These are phyloP conservation scores for Coniosporium apollinis DNA, from an alignment of 495 filamentous ascomycete species.

Conservation along the genomic window DNA sequence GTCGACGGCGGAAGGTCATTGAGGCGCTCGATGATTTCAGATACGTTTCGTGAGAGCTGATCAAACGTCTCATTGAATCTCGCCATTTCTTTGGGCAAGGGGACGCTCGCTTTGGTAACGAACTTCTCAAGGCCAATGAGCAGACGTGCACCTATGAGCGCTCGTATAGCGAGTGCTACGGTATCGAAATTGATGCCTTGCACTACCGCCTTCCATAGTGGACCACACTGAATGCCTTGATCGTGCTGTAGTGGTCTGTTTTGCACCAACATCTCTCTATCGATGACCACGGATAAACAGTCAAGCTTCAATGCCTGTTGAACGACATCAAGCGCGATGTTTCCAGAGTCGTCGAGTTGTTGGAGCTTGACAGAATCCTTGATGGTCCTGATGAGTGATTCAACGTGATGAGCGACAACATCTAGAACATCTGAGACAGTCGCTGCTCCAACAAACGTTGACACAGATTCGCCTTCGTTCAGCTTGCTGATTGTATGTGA, in stretches of 20 bases:
- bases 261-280: slow-evolving; percentile 47
- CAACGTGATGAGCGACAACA: slow-evolving; percentile 31
- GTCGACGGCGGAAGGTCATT: slow-evolving; percentile 51
- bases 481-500: slow-evolving; percentile 35
- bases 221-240: slow-evolving; percentile 42
- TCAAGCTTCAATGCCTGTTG: slow-evolving; percentile 57
- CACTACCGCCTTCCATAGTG: slow-evolving; percentile 63
- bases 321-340: slow-evolving; percentile 40
- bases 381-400: neutral
- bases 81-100: slow-evolving; percentile 33
- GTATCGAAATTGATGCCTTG: slow-evolving; percentile 47
- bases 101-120: slow-evolving; percentile 30
- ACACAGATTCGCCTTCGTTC: slow-evolving; percentile 31
- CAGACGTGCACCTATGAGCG: slow-evolving; percentile 50
- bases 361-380: neutral
- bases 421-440: slow-evolving; percentile 35
- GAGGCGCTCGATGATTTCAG: slow-evolving; percentile 56
- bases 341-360: slow-evolving; percentile 15
- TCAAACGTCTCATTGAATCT: slow-evolving; percentile 62
- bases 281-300: slow-evolving; percentile 51
- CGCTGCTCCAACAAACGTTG: slow-evolving; percentile 31
- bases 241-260: slow-evolving; percentile 47
- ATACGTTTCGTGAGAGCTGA: slow-evolving; percentile 49
- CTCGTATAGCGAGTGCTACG: slow-evolving; percentile 46
- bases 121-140: slow-evolving; percentile 62